Conservation (phyloP, 495 filamentous ascomycete species). For the Penicillium verhagenii region DNA sequence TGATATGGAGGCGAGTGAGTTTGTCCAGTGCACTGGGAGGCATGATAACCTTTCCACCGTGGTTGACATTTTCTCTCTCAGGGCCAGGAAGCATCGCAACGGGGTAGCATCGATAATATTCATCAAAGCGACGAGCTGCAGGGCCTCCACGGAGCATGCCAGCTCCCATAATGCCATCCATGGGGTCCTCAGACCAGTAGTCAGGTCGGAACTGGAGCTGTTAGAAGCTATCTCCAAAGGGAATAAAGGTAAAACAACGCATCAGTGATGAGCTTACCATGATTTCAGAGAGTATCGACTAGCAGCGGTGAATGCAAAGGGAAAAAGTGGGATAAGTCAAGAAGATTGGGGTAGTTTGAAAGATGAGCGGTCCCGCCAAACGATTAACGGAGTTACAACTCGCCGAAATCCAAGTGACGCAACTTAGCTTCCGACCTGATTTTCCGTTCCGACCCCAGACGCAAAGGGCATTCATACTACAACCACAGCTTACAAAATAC, state of each 20-base stretch:
- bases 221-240: conserved; percentile 17
- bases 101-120: conserved; percentile 96
- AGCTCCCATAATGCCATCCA: conserved; percentile 46
- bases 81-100: conserved; percentile 91
- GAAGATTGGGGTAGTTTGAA: not conserved
- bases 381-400: not conserved
- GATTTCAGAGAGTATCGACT: conserved; percentile 3
- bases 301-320: not conserved
- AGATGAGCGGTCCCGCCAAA: not conserved
- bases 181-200: conserved; percentile 58
- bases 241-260: not conserved
- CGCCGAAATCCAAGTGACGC: conserved; percentile 35
- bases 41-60: conserved; percentile 95
- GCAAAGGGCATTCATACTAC: conserved; percentile 17
- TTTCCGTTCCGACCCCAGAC: conserved; percentile 49
- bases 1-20: conserved; percentile 91
- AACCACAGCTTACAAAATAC: conserved; percentile 4
- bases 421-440: conserved; percentile 41
- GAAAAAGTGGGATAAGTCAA: not conserved
- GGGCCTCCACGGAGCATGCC: conserved; percentile 42
- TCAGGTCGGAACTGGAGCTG: conserved; percentile 48
- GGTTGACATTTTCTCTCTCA: conserved; percentile 87
- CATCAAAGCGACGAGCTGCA: conserved; percentile 76
- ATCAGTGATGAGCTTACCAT: conserved; percentile 28
- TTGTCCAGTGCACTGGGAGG: conserved; percentile 95